phyloP scores from a whole-genome alignment of 148 eudicot genomes.

The Bassia scoparia region DNA sequence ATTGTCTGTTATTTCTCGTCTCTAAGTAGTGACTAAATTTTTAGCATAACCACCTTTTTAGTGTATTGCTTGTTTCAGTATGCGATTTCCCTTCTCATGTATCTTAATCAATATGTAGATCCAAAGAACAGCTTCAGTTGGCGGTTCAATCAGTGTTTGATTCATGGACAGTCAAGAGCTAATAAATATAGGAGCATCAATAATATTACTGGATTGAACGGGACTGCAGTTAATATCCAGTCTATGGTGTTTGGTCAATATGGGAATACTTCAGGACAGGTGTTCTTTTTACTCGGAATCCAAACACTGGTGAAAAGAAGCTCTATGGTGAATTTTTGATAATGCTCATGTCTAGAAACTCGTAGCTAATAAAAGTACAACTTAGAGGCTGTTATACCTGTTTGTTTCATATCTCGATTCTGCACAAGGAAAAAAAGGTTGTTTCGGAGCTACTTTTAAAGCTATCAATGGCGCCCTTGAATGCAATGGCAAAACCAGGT shows the following conservation, averaged over 20 bases:
- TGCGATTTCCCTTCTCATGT: neutral
- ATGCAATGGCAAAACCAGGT: conserved; percentile 39
- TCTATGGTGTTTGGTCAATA: conserved; percentile 97
- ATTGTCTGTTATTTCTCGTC: neutral
- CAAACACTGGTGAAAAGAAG: conserved; percentile 95
- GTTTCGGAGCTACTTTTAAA: conserved; percentile 47
- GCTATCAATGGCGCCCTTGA: conserved; percentile 53
- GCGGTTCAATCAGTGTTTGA: conserved; percentile 88
- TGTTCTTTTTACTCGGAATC: conserved; percentile 93
- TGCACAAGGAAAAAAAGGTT: no score
- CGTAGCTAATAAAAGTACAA: neutral
- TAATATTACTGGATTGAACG: conserved; percentile 83
- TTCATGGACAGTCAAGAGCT: conserved; percentile 95
- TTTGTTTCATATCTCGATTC: neutral
- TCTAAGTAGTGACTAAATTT: neutral
- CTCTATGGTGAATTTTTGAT: conserved; percentile 87
- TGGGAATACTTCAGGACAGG: conserved; percentile 98
- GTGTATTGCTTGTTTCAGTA: neutral
- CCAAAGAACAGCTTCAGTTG: conserved; percentile 76
- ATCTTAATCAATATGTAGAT: conserved; percentile 37
- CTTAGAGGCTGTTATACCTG: neutral
- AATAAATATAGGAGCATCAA: conserved; percentile 80
- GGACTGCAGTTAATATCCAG: conserved; percentile 97
- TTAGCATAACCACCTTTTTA: neutral
- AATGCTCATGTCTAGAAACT: conserved; percentile 56